A percentile compares a stretch with the other conserved stretches of the same genome.
phyloP scores from a whole-genome alignment of 768 basidiomycete genomes.

The Suillus discolor region DNA sequence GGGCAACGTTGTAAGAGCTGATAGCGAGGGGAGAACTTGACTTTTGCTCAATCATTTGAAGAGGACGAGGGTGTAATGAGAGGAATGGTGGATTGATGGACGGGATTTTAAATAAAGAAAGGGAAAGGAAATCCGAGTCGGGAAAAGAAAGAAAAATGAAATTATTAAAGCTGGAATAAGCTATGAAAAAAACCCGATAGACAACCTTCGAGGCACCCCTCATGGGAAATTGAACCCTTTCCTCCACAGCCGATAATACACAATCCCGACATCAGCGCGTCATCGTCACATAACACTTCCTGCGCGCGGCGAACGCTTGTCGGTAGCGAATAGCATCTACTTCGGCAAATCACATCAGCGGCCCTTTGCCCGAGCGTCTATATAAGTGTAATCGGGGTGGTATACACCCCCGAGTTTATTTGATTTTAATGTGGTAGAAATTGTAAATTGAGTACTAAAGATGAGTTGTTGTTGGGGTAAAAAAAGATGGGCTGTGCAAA shows the following conservation, averaged over 20 bases:
- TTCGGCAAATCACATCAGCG: not conserved
- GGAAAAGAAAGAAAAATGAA: conserved; percentile 10
- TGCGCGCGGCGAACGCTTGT: conserved; percentile 29
- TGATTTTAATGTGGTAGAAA: not conserved
- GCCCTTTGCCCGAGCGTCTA: conserved; percentile 6
- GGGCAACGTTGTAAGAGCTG: conserved; percentile 63
- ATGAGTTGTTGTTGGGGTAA: not conserved
- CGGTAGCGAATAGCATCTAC: conserved; percentile 38
- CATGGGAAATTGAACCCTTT: conserved; percentile 26
- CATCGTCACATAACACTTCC: not conserved
- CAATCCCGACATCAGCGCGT: conserved; percentile 12
- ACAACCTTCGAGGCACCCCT: conserved; percentile 14
- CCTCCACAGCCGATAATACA: conserved; percentile 24
- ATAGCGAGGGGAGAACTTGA: conserved; percentile 39
- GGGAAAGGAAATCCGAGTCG: conserved; percentile 15
- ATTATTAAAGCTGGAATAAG: conserved; percentile 10
- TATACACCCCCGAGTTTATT: not conserved
- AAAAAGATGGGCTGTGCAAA: conserved; percentile 15
- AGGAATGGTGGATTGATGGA: conserved; percentile 11
- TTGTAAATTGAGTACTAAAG: not conserved
- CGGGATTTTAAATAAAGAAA: conserved; percentile 20
- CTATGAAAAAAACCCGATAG: conserved; percentile 8
- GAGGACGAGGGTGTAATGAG: conserved; percentile 7
- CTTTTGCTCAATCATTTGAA: conserved; percentile 61
- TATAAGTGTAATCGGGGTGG: not conserved